These are phyloP conservation scores for Penicillium coprophilum DNA, from an alignment of 495 filamentous ascomycete genomes.

Conservation along the genomic window DNA sequence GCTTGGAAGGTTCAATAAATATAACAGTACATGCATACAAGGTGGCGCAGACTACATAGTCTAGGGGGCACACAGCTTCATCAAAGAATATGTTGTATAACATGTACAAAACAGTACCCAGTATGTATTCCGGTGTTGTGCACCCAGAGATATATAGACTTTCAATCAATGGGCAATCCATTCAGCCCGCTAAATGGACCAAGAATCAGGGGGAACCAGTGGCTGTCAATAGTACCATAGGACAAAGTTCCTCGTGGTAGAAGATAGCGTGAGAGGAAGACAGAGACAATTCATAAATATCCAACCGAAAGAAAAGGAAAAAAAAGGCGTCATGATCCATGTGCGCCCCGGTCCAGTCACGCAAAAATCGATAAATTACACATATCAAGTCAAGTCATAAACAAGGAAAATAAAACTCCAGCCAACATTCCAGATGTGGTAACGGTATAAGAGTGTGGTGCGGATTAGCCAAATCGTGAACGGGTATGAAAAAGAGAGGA, in stretches of 20 bases:
- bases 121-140: neutral
- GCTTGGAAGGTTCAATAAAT: neutral
- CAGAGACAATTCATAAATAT: neutral
- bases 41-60: neutral
- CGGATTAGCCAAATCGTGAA: conserved; percentile 8
- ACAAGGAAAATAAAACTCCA: conserved; percentile 18
- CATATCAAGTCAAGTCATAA: conserved; percentile 23
- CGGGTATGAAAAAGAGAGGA: conserved; percentile 1
- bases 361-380: conserved; percentile 22
- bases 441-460: conserved; percentile 13
- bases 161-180: neutral
- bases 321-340: conserved; percentile 3
- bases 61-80: neutral
- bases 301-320: neutral
- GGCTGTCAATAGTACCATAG: neutral
- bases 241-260: neutral
- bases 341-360: conserved; percentile 6
- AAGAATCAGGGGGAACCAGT: neutral
- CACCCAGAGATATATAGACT: neutral
- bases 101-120: neutral
- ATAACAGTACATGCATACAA: neutral
- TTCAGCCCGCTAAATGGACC: neutral
- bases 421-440: conserved; percentile 39
- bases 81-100: neutral
- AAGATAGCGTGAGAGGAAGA: neutral